phyloP scores from a whole-genome alignment of 2,329 filamentous ascomycete genomes.

The Alternaria gansuensis region DNA sequence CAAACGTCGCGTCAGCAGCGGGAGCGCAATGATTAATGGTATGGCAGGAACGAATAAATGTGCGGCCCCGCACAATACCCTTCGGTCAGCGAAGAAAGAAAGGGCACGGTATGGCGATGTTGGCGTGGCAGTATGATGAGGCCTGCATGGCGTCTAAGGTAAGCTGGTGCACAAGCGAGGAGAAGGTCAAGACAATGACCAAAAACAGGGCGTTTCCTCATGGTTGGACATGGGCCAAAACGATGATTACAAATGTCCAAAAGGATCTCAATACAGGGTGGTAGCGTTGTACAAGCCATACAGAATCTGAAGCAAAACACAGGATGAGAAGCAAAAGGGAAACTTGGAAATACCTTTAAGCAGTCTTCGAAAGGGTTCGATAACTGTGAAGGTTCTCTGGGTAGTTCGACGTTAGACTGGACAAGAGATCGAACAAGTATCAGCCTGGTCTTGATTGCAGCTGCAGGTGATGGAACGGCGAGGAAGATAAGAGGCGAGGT shows the following conservation, averaged over 20 bases:
- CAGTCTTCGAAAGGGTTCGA: slow-evolving; percentile 13
- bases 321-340: slow-evolving; percentile 20
- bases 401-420: neutral
- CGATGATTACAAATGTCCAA: slow-evolving; percentile 29
- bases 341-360: slow-evolving; percentile 40
- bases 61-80: slow-evolving; percentile 27
- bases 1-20: slow-evolving; percentile 49
- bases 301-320: slow-evolving; percentile 7
- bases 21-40: slow-evolving; percentile 43
- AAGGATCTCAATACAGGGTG: slow-evolving; percentile 3
- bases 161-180: slow-evolving; percentile 42
- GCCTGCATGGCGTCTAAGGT: slow-evolving; percentile 47
- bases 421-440: slow-evolving; percentile 21
- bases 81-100: slow-evolving; percentile 31
- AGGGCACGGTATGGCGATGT: slow-evolving; percentile 30
- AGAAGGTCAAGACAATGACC: slow-evolving; percentile 28
- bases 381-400: neutral
- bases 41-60: slow-evolving; percentile 32
- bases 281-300: slow-evolving; percentile 10
- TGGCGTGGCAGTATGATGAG: slow-evolving; percentile 34
- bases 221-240: slow-evolving; percentile 22
- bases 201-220: slow-evolving; percentile 15
- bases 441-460: slow-evolving; percentile 17
- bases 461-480: slow-evolving; percentile 30
- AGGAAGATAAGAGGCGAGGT: slow-evolving; percentile 26